Evolutionary conservation across 2,329 filamentous ascomycete genomes (phyloP).

Genomic region (Neofusicoccum parvum): DNA sequence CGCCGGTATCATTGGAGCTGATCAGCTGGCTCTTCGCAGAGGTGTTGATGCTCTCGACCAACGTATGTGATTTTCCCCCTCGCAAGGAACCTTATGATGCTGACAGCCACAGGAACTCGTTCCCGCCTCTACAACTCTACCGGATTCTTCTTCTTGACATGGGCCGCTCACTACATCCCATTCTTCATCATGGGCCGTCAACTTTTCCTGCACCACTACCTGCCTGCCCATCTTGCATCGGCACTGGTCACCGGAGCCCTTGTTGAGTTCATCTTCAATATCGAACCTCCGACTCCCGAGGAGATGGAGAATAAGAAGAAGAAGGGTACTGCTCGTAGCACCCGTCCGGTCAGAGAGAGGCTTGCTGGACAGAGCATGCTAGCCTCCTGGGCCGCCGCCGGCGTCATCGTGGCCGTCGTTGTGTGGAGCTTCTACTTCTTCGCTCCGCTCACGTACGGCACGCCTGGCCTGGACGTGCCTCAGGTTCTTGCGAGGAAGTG

Average conservation of each 20-base stretch:
- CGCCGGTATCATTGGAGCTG: conserved; percentile 85
- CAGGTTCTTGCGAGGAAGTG: conserved; percentile 86
- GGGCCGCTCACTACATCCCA: conserved; percentile 95
- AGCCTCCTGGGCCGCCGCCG: conserved; percentile 76
- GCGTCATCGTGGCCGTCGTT: conserved; percentile 67
- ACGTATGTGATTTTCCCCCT: conserved; percentile 63
- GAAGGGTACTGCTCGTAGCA: conserved; percentile 25
- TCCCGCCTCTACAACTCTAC: conserved; percentile 97
- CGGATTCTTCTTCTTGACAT: conserved; percentile 97
- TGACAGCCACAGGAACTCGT: conserved; percentile 67
- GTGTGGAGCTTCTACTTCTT: conserved; percentile 89
- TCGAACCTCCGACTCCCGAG: conserved; percentile 63
- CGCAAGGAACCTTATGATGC: conserved; percentile 33
- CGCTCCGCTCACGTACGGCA: conserved; percentile 92
- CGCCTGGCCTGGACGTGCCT: conserved; percentile 79
- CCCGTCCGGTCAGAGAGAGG: conserved; percentile 77
- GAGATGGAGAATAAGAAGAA: conserved; percentile 39
- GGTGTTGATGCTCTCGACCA: conserved; percentile 91
- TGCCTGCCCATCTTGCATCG: conserved; percentile 91
- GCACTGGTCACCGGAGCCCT: conserved; percentile 87
- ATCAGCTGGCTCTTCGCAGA: conserved; percentile 89
- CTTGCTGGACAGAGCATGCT: conserved; percentile 77
- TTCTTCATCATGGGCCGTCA: conserved; percentile 99
- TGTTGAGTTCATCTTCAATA: conserved; percentile 93
- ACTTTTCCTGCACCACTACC: conserved; percentile 96